phyloP scores from a whole-genome alignment of 1,284 basidiomycete species.

The Thecaphora frezii region DNA sequence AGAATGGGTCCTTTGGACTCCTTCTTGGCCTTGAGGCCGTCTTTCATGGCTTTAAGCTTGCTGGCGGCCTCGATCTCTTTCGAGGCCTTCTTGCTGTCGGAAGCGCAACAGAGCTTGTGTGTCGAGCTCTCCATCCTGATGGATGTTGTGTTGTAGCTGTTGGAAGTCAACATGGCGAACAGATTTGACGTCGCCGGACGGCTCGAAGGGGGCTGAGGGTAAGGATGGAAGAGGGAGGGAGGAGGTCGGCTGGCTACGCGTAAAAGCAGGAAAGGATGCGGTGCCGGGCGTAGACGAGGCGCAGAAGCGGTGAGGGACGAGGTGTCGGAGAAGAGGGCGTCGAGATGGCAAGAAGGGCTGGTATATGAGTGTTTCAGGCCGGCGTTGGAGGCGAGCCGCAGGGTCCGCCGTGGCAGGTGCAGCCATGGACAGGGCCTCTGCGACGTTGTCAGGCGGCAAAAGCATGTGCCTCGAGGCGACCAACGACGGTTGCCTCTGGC shows the following conservation, averaged over 20 bases:
- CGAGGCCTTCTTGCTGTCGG: slow-evolving; percentile 27
- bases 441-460: too few species aligned
- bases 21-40: slow-evolving; percentile 27
- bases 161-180: slow-evolving; percentile 28
- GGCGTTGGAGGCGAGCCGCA: too few species aligned
- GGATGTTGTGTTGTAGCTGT: slow-evolving; percentile 32
- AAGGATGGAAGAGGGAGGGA: too few species aligned
- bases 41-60: slow-evolving; percentile 36
- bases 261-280: background rate
- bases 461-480: too few species aligned
- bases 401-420: too few species aligned
- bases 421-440: too few species aligned
- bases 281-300: background rate
- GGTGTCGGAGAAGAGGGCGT: background rate
- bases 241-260: too few species aligned
- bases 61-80: slow-evolving; percentile 26
- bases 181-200: too few species aligned
- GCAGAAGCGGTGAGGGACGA: background rate
- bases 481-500: too few species aligned
- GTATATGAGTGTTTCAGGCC: background rate
- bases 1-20: slow-evolving; percentile 40
- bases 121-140: slow-evolving; percentile 24
- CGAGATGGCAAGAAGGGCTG: background rate
- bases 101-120: slow-evolving; percentile 31
- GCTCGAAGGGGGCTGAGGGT: too few species aligned